Base-by-base conservation (phyloP, 495 filamentous ascomycete genomes). In the Saxophila tyrrhenica region DNA sequence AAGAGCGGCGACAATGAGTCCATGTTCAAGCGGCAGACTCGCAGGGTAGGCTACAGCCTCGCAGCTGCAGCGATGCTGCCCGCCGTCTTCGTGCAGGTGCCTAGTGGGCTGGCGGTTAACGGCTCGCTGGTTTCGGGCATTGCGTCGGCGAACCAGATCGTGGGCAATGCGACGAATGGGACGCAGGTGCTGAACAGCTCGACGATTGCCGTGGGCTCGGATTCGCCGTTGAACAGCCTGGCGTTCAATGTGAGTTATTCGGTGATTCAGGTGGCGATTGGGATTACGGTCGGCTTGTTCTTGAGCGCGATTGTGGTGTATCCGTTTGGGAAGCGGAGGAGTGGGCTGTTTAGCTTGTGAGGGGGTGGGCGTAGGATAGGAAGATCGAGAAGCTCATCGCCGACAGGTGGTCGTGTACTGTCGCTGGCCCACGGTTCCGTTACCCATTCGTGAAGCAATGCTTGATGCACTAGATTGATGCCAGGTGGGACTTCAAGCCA, bases 81-180 rank as follows among this genome's bases (percentile, higher is more conserved):
- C 0, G 91, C 87, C 3, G 95, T 98, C 57, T 94, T 94, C 61
- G 91, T 98, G 3, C 86, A 92, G 50, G 92, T 98, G 3, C 91
- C 91, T 1, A 89, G 84, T 15, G 91, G 90, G 2, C 75, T 98
- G 13, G 87, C 92, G 0, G 89, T 88, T 3, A 80, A 80, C 25
- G 91, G 91, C 1, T 87, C 83, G 10, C 69, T 96, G 54, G 74
- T 98, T 15, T 82, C 79, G n/a, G 91, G 92, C 8, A 75, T 98
- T 39, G 80, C 79, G n/a, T 83, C 80, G 15, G 91, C 89, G 1
- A 81, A 95, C 62, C 77, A 88, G 61, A 81, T 97, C 52, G 84
- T 78, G 13, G 61, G 57, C 22, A 72, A 67, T 51, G 61, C 61
- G 15, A 72, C 67, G 32, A 78, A 74, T 50, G 75, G 69, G 3